Evolutionary conservation across 1,139 yeast genomes (phyloP).

Genomic region (Meyerozyma athensensis): DNA sequence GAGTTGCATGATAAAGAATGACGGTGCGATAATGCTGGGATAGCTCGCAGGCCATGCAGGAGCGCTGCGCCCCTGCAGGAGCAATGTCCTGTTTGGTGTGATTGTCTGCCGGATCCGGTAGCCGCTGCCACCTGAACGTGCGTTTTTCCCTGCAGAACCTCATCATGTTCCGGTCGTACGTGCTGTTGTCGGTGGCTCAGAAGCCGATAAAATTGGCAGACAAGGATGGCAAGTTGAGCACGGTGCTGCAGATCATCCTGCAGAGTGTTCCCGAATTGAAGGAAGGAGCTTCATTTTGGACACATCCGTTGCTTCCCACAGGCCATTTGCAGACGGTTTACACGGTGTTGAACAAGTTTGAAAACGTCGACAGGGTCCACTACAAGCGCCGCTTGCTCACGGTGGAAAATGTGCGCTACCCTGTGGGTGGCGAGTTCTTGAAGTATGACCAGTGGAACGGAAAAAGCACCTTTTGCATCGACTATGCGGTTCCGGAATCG

Average conservation of each 20-base stretch:
- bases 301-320: conserved; percentile 35
- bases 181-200: conserved; percentile 23
- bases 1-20: conserved; percentile 21
- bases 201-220: conserved; percentile 23
- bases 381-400: conserved; percentile 35
- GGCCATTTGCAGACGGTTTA: conserved; percentile 48
- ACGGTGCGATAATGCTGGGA: neutral
- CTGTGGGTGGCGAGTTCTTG: conserved; percentile 24
- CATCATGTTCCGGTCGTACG: conserved; percentile 19
- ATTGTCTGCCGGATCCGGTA: neutral
- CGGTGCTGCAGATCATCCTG: conserved; percentile 26
- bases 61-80: neutral
- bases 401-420: conserved; percentile 29
- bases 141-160: neutral
- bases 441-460: conserved; percentile 42
- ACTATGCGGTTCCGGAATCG: conserved; percentile 29
- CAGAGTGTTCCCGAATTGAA: conserved; percentile 27
- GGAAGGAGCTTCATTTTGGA: conserved; percentile 28
- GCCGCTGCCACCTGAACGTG: no score
- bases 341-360: conserved; percentile 38
- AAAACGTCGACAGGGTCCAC: conserved; percentile 28
- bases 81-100: no score
- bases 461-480: conserved; percentile 34
- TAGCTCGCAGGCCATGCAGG: neutral
- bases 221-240: conserved; percentile 12